phyloP scores from a whole-genome alignment of 2,329 filamentous ascomycete genomes.

The Aspergillus ibericus region DNA sequence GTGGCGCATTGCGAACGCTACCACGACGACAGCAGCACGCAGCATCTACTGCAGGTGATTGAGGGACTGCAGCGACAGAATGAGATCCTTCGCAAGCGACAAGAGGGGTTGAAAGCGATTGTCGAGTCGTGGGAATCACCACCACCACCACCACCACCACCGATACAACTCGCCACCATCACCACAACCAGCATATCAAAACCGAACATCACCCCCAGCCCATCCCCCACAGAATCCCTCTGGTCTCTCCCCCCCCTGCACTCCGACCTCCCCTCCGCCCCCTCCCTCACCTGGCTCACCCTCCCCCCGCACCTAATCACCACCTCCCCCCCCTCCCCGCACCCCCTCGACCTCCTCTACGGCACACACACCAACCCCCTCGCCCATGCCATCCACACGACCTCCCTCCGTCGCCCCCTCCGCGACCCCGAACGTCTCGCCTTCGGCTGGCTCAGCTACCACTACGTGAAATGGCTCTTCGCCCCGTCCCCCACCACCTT shows the following conservation, averaged over 20 bases:
- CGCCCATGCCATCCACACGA: constrained; percentile 25
- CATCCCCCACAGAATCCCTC: neutral
- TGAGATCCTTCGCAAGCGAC: constrained; percentile 19
- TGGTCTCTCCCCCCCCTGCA: constrained; percentile 20
- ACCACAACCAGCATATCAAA: neutral
- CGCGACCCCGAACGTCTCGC: constrained; percentile 28
- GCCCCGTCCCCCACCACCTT: constrained; percentile 23
- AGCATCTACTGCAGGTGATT: constrained; percentile 22
- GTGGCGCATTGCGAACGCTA: constrained; percentile 26
- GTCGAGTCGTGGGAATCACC: constrained; percentile 23
- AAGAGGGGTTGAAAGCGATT: constrained; percentile 18
- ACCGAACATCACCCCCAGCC: neutral
- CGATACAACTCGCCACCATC: neutral
- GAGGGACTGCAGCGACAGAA: constrained; percentile 24
- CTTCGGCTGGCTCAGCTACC: constrained; percentile 23
- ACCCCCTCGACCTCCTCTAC: constrained; percentile 28
- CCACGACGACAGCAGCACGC: constrained; percentile 21
- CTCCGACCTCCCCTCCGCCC: constrained; percentile 16
- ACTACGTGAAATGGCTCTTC: constrained; percentile 24
- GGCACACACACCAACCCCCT: constrained; percentile 27
- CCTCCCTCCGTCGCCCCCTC: constrained; percentile 21
- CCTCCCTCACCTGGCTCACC: constrained; percentile 18
- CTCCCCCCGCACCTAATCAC: constrained; percentile 20
- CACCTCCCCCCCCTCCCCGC: constrained; percentile 19
- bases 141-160: neutral